phyloP scores from a whole-genome alignment of 1,139 yeast species.

The Geotrichum cucujoidarum region DNA sequence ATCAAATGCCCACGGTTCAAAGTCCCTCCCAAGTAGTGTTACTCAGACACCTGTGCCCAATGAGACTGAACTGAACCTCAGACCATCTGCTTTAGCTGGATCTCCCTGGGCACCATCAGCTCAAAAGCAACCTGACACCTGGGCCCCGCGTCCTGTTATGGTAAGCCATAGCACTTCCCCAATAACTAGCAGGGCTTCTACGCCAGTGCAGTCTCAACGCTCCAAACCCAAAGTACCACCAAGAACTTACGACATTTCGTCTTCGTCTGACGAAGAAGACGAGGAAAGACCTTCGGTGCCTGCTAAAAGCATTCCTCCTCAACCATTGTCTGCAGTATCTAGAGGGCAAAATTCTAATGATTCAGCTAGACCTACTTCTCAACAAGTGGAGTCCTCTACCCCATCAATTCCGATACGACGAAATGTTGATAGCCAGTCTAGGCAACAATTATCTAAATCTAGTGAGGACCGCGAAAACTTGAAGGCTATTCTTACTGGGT shows the following conservation, averaged over 20 bases:
- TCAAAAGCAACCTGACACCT: not conserved
- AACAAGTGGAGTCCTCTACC: no score
- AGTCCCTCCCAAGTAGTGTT: conserved; percentile 4
- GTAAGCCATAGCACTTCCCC: conserved; percentile 18
- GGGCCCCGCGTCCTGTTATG: conserved; percentile 13
- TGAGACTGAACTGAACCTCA: not conserved
- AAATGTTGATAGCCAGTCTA: no score
- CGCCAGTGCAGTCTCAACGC: conserved; percentile 8
- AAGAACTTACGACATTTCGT: conserved; percentile 1
- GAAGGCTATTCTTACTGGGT: conserved; percentile 36
- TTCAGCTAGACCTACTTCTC: not conserved
- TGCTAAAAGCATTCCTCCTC: conserved; percentile 20
- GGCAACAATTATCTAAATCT: no score
- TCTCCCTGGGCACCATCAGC: not conserved
- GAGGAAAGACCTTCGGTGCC: conserved; percentile 9
- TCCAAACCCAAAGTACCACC: not conserved
- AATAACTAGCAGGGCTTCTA: conserved; percentile 14
- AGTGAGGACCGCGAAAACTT: conserved; percentile 26
- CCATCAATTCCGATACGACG: no score
- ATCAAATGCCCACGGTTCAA: not conserved
- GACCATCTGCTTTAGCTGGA: not conserved
- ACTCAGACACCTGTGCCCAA: conserved; percentile 2
- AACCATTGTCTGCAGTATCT: not conserved
- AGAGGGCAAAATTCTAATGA: conserved; percentile 5
- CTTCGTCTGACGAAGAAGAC: conserved; percentile 16